Base-by-base conservation (phyloP, 805 yeast genomes). In the Monosporozyma aerobia region DNA sequence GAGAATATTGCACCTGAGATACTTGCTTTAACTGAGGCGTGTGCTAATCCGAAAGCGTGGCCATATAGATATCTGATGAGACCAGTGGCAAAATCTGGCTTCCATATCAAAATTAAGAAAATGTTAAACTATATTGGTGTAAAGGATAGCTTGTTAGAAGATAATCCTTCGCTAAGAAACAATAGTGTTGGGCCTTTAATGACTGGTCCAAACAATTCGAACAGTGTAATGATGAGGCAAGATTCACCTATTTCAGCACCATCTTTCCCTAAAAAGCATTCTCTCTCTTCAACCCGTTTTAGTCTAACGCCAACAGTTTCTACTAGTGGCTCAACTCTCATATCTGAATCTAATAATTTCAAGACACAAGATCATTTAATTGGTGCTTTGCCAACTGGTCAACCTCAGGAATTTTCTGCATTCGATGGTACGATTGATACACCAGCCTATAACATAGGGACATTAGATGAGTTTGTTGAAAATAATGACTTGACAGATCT, bases 1-100 rank as follows among this genome's bases (percentile, higher is more conserved):
- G 73, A 75, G 51, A 83, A 81, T 62, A 73, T 86, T 55, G 88
- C 94, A 1, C 95, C 95, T 7, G 59, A 60, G 30, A 47, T 61
- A 8, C 53, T 51, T 1, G 57, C 53, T 9, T 41, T 55, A 3
- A 53, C 57, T 2, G 49, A 50, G 6, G 51, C 50, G 11, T 30
- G 59, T 8, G 32, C 62, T 19, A 58, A 63, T 54, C 57, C 65
- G 3, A 59, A 61, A 23, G 63, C 68, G 1, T 51, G 49, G 4
- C 50, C 54, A n/a, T 66, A 58, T 51, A 60, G 59, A 40, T 54
- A 56, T 35, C 54, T 65, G 35, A 53, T 62, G 54, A 53, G 51
- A 19, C 60, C 67, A 3, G 62, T 59, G 8, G 58, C 61, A 44
- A 61, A 59, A 43, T 57, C 64, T 2, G 67, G 69, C 2, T 60